A percentile compares a stretch with the other conserved stretches of the same genome.
Evolutionary conservation across 1,284 basidiomycete genomes (phyloP).

Genomic region (Malassezia sp.): DNA sequence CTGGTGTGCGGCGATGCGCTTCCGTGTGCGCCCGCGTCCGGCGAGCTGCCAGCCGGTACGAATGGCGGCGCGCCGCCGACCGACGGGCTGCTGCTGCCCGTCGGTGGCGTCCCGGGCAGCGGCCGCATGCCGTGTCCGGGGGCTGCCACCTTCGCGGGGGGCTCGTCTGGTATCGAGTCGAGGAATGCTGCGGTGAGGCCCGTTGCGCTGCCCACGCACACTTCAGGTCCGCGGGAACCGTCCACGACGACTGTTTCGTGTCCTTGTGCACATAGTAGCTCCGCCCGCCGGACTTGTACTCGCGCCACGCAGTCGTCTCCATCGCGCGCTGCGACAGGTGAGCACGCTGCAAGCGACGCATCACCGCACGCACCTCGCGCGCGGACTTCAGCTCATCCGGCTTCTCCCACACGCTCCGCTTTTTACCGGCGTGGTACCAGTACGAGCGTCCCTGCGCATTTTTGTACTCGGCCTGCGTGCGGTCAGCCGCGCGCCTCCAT

Average conservation of each 20-base stretch:
- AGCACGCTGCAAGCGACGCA: background rate
- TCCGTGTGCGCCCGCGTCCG: background rate
- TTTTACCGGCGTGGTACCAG: conserved; percentile 40
- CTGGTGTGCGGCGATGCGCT: background rate
- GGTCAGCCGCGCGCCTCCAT: too few species aligned
- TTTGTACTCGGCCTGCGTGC: conserved; percentile 28
- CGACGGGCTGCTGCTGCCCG: background rate
- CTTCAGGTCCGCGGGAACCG: conserved; percentile 35
- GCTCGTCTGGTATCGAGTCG: conserved; percentile 24
- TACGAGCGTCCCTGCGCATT: conserved; percentile 37
- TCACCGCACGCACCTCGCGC: conserved; percentile 30
- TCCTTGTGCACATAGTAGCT: conserved; percentile 42
- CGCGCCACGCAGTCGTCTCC: conserved; percentile 41
- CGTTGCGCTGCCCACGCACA: background rate
- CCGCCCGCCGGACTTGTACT: conserved; percentile 40
- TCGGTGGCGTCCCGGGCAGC: background rate
- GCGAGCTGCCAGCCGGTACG: background rate
- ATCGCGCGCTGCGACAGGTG: too few species aligned
- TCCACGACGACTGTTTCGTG: conserved; percentile 44
- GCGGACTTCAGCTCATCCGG: conserved; percentile 41
- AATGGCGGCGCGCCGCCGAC: background rate
- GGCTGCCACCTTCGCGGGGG: conserved; percentile 1
- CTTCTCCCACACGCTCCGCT: conserved; percentile 43
- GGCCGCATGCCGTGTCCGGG: background rate
- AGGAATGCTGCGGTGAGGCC: conserved; percentile 21